These are phyloP conservation scores for Podila minutissima DNA, from an alignment of 192 early-diverging fungal species.

Conservation along the genomic window DNA sequence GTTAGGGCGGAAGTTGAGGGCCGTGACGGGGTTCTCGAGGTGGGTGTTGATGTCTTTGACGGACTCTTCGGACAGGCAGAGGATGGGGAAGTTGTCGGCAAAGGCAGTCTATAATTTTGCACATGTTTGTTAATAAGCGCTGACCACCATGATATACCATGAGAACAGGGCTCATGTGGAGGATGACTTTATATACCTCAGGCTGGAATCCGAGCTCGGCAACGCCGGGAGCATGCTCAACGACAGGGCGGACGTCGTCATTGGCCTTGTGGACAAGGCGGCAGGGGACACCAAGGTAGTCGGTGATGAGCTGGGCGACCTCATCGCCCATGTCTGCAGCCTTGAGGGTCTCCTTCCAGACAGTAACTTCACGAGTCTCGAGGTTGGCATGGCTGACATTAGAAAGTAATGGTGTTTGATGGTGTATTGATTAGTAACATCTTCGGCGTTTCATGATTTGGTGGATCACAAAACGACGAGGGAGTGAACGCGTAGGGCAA, in stretches of 20 bases:
- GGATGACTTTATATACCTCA: constrained; percentile 12
- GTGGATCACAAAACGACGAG: not conserved
- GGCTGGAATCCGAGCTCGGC: constrained; percentile 37
- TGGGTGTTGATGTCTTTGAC: constrained; percentile 70
- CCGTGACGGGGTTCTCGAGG: constrained; percentile 57
- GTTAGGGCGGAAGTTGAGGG: constrained; percentile 81
- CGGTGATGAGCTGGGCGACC: constrained; percentile 65
- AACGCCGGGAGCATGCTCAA: constrained; percentile 57
- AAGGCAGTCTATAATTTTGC: constrained; percentile 69
- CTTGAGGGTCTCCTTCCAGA: constrained; percentile 54
- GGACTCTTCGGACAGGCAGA: constrained; percentile 67
- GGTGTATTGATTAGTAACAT: not conserved
- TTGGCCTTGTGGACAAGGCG: constrained; percentile 63
- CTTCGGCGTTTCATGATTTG: not conserved
- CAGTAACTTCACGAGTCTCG: constrained; percentile 24
- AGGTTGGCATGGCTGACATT: constrained; percentile 24
- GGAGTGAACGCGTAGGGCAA: not conserved
- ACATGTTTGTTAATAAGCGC: not conserved
- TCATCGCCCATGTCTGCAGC: constrained; percentile 73
- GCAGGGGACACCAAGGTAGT: constrained; percentile 53
- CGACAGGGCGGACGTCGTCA: constrained; percentile 47
- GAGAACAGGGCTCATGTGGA: not conserved
- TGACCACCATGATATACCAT: not conserved
- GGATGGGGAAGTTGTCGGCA: constrained; percentile 81
- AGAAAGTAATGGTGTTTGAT: not conserved